Conservation (phyloP, 192 early-diverging fungal genomes). For the Linnemannia zychae region DNA sequence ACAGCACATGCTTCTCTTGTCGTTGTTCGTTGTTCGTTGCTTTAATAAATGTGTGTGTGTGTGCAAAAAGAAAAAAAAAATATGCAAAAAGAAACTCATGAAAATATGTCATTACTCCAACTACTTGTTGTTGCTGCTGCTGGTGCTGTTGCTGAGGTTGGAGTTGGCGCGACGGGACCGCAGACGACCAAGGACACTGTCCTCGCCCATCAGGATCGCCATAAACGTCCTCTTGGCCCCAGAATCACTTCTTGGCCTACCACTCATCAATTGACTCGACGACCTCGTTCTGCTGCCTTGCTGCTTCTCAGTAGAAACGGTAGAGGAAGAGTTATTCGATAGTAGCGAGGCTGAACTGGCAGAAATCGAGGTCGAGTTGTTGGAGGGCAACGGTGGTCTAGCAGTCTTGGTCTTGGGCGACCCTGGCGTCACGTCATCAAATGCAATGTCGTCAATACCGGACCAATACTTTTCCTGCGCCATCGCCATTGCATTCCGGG, state of each 20-base stretch:
- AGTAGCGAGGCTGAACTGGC: background rate
- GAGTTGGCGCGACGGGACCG: constrained; percentile 27
- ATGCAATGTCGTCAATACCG: constrained; percentile 53
- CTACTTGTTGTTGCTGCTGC: constrained; percentile 1
- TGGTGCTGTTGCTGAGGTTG: constrained; percentile 16
- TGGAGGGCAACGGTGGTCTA: background rate
- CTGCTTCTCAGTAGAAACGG: background rate
- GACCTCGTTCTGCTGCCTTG: constrained; percentile 4
- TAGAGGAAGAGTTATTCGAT: constrained; percentile 2
- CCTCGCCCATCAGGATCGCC: constrained; percentile 54
- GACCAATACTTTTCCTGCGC: constrained; percentile 54
- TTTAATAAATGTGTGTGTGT: background rate
- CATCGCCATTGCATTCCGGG: constrained; percentile 45
- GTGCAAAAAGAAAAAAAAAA: background rate
- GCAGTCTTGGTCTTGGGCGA: constrained; percentile 24
- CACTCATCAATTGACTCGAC: constrained; percentile 8
- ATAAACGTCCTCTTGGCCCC: constrained; percentile 37
- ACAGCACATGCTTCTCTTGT: background rate
- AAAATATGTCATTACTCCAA: background rate
- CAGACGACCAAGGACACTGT: constrained; percentile 39
- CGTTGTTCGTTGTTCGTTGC: background rate
- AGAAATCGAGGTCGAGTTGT: background rate
- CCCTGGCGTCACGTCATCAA: constrained; percentile 35
- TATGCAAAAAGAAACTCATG: background rate
- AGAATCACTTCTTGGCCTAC: constrained; percentile 51